Evolutionary conservation across 345 rosid genomes (phyloP).

Genomic region (Camelina laxa): DNA sequence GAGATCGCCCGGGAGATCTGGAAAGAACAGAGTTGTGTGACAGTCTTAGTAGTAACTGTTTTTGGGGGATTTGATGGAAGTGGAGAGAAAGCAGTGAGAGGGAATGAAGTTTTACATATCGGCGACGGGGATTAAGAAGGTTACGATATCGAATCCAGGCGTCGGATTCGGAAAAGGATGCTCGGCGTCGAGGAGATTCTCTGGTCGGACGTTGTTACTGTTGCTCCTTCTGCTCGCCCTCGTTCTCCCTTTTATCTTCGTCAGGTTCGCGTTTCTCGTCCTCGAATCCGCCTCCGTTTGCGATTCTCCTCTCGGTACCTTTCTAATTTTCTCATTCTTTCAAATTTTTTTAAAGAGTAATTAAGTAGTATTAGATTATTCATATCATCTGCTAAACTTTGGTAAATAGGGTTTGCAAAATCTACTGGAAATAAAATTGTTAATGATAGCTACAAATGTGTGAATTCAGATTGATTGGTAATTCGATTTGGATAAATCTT

Average conservation of each 20-base stretch:
- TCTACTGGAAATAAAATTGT: no score
- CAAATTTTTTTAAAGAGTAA: not conserved
- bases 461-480: slow-evolving; percentile 12
- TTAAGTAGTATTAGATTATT: no score
- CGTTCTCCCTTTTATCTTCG: slow-evolving; percentile 65
- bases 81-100: slow-evolving; percentile 32
- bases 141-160: slow-evolving; percentile 57
- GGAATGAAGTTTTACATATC: slow-evolving; percentile 78
- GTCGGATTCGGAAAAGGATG: slow-evolving; percentile 47
- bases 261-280: slow-evolving; percentile 71
- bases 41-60: not conserved
- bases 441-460: slow-evolving; percentile 24
- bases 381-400: not conserved
- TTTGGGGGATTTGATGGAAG: slow-evolving; percentile 51
- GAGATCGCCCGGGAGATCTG: slow-evolving; percentile 32
- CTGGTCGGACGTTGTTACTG: slow-evolving; percentile 54
- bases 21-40: slow-evolving; percentile 5
- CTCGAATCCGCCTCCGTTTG: slow-evolving; percentile 79
- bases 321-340: not conserved
- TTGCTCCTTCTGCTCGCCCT: slow-evolving; percentile 64
- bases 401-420: not conserved
- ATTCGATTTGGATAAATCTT: slow-evolving; percentile 22
- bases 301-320: slow-evolving; percentile 62
- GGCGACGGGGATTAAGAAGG: slow-evolving; percentile 67
- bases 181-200: slow-evolving; percentile 52